Conservation (phyloP, 192 early-diverging fungal genomes). For the Borealophlyctis nickersoniae region DNA sequence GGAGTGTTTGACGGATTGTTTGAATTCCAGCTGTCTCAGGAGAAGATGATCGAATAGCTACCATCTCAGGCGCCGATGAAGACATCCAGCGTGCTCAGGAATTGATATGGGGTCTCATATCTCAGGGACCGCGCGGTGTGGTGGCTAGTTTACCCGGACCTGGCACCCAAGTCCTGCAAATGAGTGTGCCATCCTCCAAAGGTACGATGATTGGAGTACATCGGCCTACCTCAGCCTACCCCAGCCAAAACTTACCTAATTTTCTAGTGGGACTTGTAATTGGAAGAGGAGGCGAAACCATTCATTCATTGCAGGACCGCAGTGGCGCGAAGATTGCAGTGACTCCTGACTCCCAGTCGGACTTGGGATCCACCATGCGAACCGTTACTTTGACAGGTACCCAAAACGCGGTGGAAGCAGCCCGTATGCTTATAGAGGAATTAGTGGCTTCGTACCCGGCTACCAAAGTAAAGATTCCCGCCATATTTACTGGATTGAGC, state of each 20-base stretch:
- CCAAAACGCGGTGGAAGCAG: slow-evolving; percentile 30
- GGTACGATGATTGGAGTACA: no score
- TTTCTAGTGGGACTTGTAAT: slow-evolving; percentile 77
- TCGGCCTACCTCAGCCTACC: no score
- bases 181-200: no score
- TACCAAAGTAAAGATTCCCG: no score
- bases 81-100: slow-evolving; percentile 68
- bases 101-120: slow-evolving; percentile 58
- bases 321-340: slow-evolving; percentile 75
- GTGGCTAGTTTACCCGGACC: slow-evolving; percentile 38
- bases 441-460: no score
- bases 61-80: slow-evolving; percentile 65
- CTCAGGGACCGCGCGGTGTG: slow-evolving; percentile 29
- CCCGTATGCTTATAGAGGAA: slow-evolving; percentile 37
- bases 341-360: slow-evolving; percentile 23
- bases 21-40: neutral
- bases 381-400: slow-evolving; percentile 40
- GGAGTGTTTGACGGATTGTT: no score
- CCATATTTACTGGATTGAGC: no score
- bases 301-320: slow-evolving; percentile 73
- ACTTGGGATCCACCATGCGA: slow-evolving; percentile 18
- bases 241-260: no score
- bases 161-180: slow-evolving; percentile 30
- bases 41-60: slow-evolving; percentile 41
- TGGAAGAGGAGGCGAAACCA: slow-evolving; percentile 70